phyloP scores from a whole-genome alignment of 768 basidiomycete species.

The Pseudohyphozyma bogoriensis region DNA sequence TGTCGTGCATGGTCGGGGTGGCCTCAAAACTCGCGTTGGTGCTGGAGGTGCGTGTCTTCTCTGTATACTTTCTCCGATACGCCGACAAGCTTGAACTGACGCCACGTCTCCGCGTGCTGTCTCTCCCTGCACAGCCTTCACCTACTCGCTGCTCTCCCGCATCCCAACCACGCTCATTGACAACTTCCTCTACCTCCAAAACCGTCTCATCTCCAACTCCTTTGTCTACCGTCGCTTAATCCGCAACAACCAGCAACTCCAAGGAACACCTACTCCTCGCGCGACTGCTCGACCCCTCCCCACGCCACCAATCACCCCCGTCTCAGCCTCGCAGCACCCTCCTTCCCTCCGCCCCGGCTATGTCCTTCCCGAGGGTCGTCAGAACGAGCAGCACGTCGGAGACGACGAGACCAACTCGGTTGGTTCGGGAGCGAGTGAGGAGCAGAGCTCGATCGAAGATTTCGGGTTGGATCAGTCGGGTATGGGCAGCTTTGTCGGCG shows the following conservation, averaged over 20 bases:
- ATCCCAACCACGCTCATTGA: slow-evolving; percentile 16
- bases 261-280: background rate
- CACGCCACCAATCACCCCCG: background rate
- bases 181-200: slow-evolving; percentile 12
- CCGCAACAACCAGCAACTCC: background rate
- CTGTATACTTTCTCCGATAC: background rate
- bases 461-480: too few species aligned
- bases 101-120: too few species aligned
- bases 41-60: slow-evolving; percentile 7
- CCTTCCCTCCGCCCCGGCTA: background rate
- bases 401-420: background rate
- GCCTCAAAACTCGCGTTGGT: slow-evolving; percentile 1
- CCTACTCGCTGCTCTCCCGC: slow-evolving; percentile 4
- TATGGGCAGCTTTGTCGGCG: too few species aligned
- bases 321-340: background rate
- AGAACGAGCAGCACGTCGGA: background rate
- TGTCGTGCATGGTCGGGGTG: slow-evolving; percentile 1
- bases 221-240: slow-evolving; percentile 3
- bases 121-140: background rate
- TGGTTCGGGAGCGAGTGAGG: background rate
- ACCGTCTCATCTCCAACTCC: slow-evolving; percentile 13
- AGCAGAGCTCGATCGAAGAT: slow-evolving; percentile 1
- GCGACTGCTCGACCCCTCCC: background rate
- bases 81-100: background rate
- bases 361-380: background rate